Evolutionary conservation across 805 yeast species (phyloP).

Genomic region (Candida odintsovae): DNA sequence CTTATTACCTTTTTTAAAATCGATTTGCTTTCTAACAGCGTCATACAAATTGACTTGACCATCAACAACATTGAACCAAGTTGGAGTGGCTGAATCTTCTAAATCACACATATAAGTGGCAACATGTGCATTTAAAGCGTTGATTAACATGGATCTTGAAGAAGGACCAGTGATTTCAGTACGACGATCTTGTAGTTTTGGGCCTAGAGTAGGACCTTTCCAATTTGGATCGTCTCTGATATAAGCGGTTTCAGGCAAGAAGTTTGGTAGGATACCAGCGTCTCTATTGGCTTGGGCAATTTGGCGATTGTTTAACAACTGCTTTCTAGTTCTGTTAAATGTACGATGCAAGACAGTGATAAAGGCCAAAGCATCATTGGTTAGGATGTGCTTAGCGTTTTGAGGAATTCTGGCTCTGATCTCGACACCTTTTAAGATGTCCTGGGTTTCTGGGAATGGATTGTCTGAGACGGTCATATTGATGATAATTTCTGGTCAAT

Average conservation of each 20-base stretch:
- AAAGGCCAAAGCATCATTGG: constrained; percentile 53
- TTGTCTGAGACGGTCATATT: constrained; percentile 15
- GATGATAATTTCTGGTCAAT: neutral
- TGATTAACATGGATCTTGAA: constrained; percentile 76
- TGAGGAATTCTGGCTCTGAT: constrained; percentile 32
- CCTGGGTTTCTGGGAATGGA: constrained; percentile 25
- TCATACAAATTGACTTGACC: constrained; percentile 79
- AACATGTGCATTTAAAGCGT: constrained; percentile 72
- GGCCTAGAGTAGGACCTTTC: constrained; percentile 70
- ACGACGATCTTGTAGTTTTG: constrained; percentile 68
- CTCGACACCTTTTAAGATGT: constrained; percentile 31
- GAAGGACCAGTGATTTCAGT: constrained; percentile 86
- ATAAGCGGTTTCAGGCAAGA: constrained; percentile 59
- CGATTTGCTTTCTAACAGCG: constrained; percentile 64
- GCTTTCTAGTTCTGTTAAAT: constrained; percentile 56
- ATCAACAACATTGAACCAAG: constrained; percentile 73
- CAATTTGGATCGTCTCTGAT: constrained; percentile 70
- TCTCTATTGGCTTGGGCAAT: constrained; percentile 56
- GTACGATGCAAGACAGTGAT: constrained; percentile 69
- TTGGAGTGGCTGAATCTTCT: constrained; percentile 81
- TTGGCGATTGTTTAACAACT: constrained; percentile 57
- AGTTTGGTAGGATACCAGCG: constrained; percentile 54
- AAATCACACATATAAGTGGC: constrained; percentile 85
- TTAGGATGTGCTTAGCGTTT: constrained; percentile 33
- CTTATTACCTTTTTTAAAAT: constrained; percentile 39